A percentile compares a stretch with the other conserved stretches of the same genome.
Evolutionary conservation across 495 filamentous ascomycete genomes (phyloP).

Genomic region (Pseudoneurospora amorphoporcata): DNA sequence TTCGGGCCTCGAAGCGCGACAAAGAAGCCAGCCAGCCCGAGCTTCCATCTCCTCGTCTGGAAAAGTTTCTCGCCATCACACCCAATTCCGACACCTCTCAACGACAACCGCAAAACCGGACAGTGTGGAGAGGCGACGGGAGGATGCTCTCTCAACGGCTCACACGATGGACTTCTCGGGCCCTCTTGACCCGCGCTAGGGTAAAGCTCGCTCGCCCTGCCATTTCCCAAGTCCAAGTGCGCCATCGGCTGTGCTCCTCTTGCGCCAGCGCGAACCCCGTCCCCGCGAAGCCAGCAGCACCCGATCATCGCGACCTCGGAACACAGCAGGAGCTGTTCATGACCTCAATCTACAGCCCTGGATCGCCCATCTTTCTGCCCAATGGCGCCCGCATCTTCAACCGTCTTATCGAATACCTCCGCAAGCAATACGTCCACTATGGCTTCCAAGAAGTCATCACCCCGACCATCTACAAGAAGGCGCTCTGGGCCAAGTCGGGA

Average conservation of each 20-base stretch:
- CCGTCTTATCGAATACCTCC: slow-evolving; percentile 74
- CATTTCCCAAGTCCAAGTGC: neutral
- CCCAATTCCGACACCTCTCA: slow-evolving; percentile 1
- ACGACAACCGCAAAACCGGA: neutral
- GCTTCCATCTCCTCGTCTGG: neutral
- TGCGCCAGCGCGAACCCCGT: slow-evolving; percentile 13
- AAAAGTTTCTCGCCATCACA: slow-evolving; percentile 5
- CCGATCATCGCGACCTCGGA: slow-evolving; percentile 63
- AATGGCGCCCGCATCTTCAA: slow-evolving; percentile 81
- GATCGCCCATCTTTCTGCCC: slow-evolving; percentile 80
- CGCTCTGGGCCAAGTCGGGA: slow-evolving; percentile 79
- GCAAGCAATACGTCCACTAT: slow-evolving; percentile 76
- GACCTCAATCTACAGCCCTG: slow-evolving; percentile 69
- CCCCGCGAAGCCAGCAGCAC: slow-evolving; percentile 24
- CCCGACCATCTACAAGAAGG: slow-evolving; percentile 87
- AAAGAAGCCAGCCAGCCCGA: neutral
- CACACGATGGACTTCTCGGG: slow-evolving; percentile 9
- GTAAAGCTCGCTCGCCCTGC: neutral
- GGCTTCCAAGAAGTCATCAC: slow-evolving; percentile 90
- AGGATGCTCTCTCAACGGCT: slow-evolving; percentile 18
- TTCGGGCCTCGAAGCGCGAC: neutral
- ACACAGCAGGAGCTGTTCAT: slow-evolving; percentile 68
- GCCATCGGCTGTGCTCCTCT: slow-evolving; percentile 21
- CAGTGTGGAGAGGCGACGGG: slow-evolving; percentile 2
- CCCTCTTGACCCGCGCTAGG: slow-evolving; percentile 2